Conservation (phyloP, 2,329 filamentous ascomycete genomes). For the Xylaria sp. region DNA sequence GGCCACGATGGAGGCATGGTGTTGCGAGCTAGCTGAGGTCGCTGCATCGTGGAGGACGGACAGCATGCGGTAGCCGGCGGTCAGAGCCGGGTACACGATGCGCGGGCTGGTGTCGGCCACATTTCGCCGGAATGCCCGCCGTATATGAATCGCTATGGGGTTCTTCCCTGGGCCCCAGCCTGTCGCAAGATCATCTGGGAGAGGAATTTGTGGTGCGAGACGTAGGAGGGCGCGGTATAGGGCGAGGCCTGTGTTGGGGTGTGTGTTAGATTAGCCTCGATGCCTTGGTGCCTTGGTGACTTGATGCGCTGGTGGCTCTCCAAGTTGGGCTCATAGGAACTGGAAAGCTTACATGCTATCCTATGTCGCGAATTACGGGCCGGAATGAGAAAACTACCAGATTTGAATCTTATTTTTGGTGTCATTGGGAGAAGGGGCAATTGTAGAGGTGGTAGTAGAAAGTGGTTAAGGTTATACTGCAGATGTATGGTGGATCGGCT, state of each 20-base stretch:
- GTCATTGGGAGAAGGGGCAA: slow-evolving; percentile 24
- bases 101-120: slow-evolving; percentile 66
- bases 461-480: not conserved
- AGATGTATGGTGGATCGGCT: not conserved
- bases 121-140: slow-evolving; percentile 72
- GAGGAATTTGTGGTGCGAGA: slow-evolving; percentile 63
- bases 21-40: slow-evolving; percentile 44
- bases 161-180: slow-evolving; percentile 48
- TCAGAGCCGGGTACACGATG: slow-evolving; percentile 70
- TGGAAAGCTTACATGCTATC: slow-evolving; percentile 56
- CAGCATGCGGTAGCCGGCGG: slow-evolving; percentile 68
- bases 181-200: slow-evolving; percentile 60
- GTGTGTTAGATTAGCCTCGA: not conserved
- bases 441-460: not conserved
- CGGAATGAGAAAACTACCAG: slow-evolving; percentile 55
- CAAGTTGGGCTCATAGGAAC: not conserved
- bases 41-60: slow-evolving; percentile 42
- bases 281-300: too few relatives aligned
- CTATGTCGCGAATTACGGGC: slow-evolving; percentile 65
- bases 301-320: not conserved
- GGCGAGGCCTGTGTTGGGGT: slow-evolving; percentile 65
- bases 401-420: not conserved
- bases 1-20: slow-evolving; percentile 56
- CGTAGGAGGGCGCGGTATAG: slow-evolving; percentile 77
- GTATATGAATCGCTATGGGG: slow-evolving; percentile 68